Base-by-base conservation (phyloP, 2,329 filamentous ascomycete genomes). In the Cordyceps farinosa region DNA sequence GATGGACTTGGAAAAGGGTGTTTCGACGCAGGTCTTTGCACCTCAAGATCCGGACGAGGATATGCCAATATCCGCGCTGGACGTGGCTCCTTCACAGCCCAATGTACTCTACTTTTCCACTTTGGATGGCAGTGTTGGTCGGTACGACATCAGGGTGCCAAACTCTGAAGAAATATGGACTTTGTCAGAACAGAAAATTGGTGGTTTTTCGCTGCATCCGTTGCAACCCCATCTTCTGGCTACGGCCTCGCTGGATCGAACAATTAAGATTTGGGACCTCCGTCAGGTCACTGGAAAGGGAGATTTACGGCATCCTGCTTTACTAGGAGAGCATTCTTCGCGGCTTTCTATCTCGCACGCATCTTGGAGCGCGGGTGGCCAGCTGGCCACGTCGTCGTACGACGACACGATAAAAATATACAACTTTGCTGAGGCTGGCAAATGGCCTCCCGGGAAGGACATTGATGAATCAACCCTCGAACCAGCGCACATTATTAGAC, bases 331-430 rank as follows among this genome's bases (percentile, higher is more conserved):
- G 72, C 93, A 99, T 70, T 81, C 87, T 60, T 95, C 90, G 27
- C 84, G 89, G 3, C 79, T 98, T 0, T 96, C 91, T 0, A 93
- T 99, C 0, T 96, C 91, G 0, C 93, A 97, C 73, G 95, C 94
- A 0, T 90, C 93, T 0, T 99, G 93, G 87, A 95, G 92, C 66
- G 81, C 86, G 0, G 89, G 84, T 0, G 95, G 94, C 0, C 90
- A 96, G 67, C 81, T 99, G 5, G 95, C 93, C 0, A 99, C 95
- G 0, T 90, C 92, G 0, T 94, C 90, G 0, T 99, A 99, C 73
- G 95, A 99, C 71, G 92, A 99, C 70, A 96, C 91, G 0, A 84
- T 99, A 67, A 98, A 98, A 72, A 90, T 99, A 10, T 92, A 98
- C 77, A 85, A 93, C 68, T 90, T 96, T 68, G 81, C 84, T 0